phyloP scores from a whole-genome alignment of 257 asterid genomes.

The Lavandula angustifolia region DNA sequence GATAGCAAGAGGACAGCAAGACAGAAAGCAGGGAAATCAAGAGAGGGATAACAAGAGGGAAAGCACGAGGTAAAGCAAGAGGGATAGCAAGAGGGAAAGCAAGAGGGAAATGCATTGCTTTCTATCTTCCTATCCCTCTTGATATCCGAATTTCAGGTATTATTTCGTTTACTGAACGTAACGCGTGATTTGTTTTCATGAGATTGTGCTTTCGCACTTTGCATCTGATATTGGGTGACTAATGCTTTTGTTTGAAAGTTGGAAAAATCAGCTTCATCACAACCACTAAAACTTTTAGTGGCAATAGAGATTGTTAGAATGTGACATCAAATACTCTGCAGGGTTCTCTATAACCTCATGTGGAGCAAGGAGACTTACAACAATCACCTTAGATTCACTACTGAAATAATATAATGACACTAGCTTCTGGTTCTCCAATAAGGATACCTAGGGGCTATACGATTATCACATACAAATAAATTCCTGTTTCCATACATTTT shows the following conservation, averaged over 20 bases:
- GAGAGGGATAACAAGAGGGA: too few relatives aligned
- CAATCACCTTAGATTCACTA: background rate
- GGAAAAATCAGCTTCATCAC: background rate
- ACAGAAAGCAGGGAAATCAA: too few relatives aligned
- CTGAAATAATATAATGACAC: background rate
- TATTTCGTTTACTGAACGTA: constrained; percentile 11
- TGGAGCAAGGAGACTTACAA: background rate
- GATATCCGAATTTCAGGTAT: constrained; percentile 70
- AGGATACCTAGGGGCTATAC: background rate
- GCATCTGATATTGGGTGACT: background rate
- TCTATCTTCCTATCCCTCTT: too few relatives aligned
- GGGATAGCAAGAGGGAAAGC: too few relatives aligned
- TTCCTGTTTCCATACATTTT: too few relatives aligned
- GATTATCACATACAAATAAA: background rate
- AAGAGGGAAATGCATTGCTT: too few relatives aligned
- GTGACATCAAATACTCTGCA: background rate
- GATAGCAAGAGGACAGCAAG: too few relatives aligned
- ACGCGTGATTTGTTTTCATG: background rate
- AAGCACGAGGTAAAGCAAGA: too few relatives aligned
- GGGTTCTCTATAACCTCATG: background rate
- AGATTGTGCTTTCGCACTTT: background rate
- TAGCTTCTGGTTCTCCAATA: background rate
- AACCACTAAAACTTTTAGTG: background rate
- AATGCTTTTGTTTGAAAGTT: background rate
- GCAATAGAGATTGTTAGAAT: background rate